Base-by-base conservation (phyloP, 352 stramenopile genomes). In the Globisporangium carolinianum region DNA sequence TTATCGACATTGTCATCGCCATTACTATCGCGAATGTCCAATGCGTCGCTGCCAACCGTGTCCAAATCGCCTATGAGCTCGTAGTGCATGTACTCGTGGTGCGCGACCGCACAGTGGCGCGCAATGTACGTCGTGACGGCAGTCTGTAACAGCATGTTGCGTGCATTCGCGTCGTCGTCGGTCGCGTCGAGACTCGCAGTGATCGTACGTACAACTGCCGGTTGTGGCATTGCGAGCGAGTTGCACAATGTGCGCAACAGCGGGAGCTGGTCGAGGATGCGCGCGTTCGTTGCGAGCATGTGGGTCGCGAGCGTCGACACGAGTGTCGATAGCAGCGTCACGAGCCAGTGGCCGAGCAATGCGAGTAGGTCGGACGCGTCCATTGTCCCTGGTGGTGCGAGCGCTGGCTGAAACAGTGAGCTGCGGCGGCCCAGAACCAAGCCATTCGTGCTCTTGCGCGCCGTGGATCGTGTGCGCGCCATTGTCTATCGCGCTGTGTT, bases 91-190 rank as follows among this genome's bases (percentile, higher is more conserved):
- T 37, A n/a, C n/a, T n/a, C n/a, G n/a, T n/a, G n/a, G n/a, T n/a
- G n/a, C n/a, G n/a, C n/a, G n/a, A n/a, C n/a, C n/a, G n/a, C n/a
- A 4, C 51, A 49, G 50, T 53, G 36, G 17, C 53, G 43, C 4
- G 15, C 10, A 14, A 63, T 55, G 15, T 49, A 63, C 51, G 39
- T 36, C 4, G 58, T 54, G 1, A 63, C 46, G 9, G 58, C 58
- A 2, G 57, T 36, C 32, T 63, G 58, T 15, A 63, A 43, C 15
- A 63, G 6, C 24, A 56, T 11, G 24, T 63, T 63, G 18, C 43
- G 49, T n/a, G 52, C 32, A 39, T 61, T 58, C 1, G 53, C n/a
- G n/a, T 58, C 14, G n/a, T 58, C 32, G 15, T 58, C 53, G 52
- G 6, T 50, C 24, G 35, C 32, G 53, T 18, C 4, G 32, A 52